These are phyloP conservation scores for Trichoderma polysporum DNA, from an alignment of 2,329 filamentous ascomycete genomes.

Conservation along the genomic window DNA sequence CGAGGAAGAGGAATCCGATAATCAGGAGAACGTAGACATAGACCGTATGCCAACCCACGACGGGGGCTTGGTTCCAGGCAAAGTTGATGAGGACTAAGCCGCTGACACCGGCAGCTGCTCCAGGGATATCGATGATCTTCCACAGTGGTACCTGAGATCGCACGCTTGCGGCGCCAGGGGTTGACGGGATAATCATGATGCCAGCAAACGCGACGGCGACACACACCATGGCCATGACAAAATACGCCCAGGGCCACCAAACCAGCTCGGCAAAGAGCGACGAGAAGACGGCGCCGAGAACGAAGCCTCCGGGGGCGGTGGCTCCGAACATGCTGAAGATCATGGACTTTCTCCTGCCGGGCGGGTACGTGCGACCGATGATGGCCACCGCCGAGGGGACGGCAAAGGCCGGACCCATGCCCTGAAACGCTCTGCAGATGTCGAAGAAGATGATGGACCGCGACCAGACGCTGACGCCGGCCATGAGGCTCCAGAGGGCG, in stretches of 20 bases:
- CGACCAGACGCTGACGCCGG: slow-evolving; percentile 41
- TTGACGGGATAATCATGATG: slow-evolving; percentile 31
- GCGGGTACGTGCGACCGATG: slow-evolving; percentile 51
- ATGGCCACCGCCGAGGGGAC: slow-evolving; percentile 59
- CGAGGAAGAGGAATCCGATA: slow-evolving; percentile 51
- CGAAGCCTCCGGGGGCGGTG: slow-evolving; percentile 34
- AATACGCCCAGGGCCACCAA: slow-evolving; percentile 47
- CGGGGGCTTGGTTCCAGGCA: slow-evolving; percentile 61
- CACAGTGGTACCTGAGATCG: slow-evolving; percentile 19
- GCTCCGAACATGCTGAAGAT: slow-evolving; percentile 39
- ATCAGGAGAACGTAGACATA: slow-evolving; percentile 56
- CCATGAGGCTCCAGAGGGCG: slow-evolving; percentile 46
- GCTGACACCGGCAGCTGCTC: slow-evolving; percentile 44
- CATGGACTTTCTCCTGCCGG: slow-evolving; percentile 37
- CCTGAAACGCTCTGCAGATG: slow-evolving; percentile 50
- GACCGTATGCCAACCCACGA: slow-evolving; percentile 53
- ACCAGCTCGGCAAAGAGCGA: slow-evolving; percentile 25
- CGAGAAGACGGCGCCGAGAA: slow-evolving; percentile 33
- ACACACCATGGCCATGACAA: slow-evolving; percentile 35
- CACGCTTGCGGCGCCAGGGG: slow-evolving; percentile 12
- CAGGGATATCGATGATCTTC: slow-evolving; percentile 35
- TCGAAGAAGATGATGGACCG: slow-evolving; percentile 39
- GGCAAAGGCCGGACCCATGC: slow-evolving; percentile 54
- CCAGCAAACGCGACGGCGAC: slow-evolving; percentile 30
- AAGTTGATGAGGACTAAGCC: slow-evolving; percentile 60